These are phyloP conservation scores for Atalantia buxifolia DNA, from an alignment of 345 rosid species.

Conservation along the genomic window DNA sequence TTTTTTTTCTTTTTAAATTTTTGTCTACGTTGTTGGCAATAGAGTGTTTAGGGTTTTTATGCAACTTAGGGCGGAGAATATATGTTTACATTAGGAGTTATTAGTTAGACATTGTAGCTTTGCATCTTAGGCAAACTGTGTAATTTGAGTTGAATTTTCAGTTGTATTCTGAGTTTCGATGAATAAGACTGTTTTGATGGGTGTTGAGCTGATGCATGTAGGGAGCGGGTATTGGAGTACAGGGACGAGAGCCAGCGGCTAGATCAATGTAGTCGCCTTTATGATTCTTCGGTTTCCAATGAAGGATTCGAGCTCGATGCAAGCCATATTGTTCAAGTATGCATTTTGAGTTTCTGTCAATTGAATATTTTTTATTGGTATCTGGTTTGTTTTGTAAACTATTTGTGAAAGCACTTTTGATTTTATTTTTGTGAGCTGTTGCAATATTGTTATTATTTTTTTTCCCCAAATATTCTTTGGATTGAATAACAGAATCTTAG, in stretches of 20 bases:
- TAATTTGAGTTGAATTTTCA: constrained; percentile 5
- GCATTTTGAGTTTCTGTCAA: background rate
- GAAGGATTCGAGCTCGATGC: constrained; percentile 93
- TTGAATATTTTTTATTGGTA: background rate
- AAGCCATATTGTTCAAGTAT: constrained; percentile 82
- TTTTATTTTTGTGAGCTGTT: background rate
- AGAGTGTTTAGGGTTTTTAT: background rate
- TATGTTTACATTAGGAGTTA: background rate
- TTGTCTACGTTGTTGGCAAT: background rate
- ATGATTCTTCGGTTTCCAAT: constrained; percentile 82
- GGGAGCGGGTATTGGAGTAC: constrained; percentile 75
- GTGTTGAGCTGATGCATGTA: constrained; percentile 22
- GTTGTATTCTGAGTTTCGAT: background rate
- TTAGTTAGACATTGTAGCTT: background rate
- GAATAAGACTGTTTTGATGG: constrained; percentile 1
- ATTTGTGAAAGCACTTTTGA: background rate
- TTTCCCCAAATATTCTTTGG: background rate
- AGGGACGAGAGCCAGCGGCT: constrained; percentile 93
- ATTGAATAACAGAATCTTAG: background rate
- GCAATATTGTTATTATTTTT: too few relatives aligned
- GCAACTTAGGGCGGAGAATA: background rate
- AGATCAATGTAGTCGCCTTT: constrained; percentile 91
- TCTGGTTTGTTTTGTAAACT: background rate
- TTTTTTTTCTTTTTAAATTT: background rate
- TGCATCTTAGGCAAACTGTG: background rate